A percentile compares a stretch with the other conserved stretches of the same genome.
Evolutionary conservation across 2,329 filamentous ascomycete genomes (phyloP).

Genomic region (Colletotrichum tamarilloi): DNA sequence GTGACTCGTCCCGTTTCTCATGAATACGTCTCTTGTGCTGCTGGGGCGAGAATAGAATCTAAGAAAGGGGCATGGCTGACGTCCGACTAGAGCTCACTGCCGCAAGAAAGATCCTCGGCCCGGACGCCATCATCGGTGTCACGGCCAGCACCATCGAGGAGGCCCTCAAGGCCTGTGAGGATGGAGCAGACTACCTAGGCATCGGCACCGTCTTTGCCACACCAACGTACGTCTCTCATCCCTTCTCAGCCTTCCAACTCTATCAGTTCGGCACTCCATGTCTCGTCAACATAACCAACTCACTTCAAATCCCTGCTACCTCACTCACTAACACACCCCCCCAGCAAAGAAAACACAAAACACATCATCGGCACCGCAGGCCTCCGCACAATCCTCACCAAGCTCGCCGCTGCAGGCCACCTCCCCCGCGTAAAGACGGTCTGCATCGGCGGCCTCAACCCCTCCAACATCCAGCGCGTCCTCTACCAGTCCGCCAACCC

Average conservation of each 20-base stretch:
- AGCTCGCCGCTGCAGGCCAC: constrained; percentile 63
- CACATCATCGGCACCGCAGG: constrained; percentile 81
- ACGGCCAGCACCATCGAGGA: constrained; percentile 83
- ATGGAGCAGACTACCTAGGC: constrained; percentile 90
- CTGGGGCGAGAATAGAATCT: not conserved
- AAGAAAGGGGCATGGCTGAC: not conserved
- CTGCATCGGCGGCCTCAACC: constrained; percentile 90
- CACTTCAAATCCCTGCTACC: not conserved
- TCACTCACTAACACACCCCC: not conserved
- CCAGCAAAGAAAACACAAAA: constrained; percentile 87
- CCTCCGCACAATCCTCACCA: constrained; percentile 72
- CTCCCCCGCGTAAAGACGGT: constrained; percentile 69
- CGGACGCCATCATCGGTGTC: constrained; percentile 86
- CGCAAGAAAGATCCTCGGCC: constrained; percentile 79
- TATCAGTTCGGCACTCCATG: not conserved
- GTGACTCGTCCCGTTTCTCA: not conserved
- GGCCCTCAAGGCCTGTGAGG: constrained; percentile 75
- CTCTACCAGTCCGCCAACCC: constrained; percentile 71
- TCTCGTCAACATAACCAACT: too few species aligned
- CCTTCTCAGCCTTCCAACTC: not conserved
- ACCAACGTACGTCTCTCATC: constrained; percentile 68
- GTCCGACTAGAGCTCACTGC: constrained; percentile 62
- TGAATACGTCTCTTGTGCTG: too few species aligned
- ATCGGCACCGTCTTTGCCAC: constrained; percentile 92
- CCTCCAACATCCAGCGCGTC: constrained; percentile 78